Percentiles rank a stretch among this genome's conserved stretches.
Evolutionary conservation across 306 rosid species (phyloP).

Genomic region (Prinsepia uniflora): DNA sequence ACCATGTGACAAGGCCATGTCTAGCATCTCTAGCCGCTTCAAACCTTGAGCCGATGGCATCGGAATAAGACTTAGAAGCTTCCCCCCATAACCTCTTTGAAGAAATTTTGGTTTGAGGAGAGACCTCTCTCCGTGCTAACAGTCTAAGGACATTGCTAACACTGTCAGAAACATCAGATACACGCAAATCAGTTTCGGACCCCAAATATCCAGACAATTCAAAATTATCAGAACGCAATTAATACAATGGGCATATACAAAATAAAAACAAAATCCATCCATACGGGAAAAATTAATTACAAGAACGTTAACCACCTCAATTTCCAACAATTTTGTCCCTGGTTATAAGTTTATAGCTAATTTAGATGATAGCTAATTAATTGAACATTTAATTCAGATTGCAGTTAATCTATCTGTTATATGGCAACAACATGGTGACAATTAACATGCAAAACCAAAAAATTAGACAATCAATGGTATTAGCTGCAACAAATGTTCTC

Average conservation of each 20-base stretch:
- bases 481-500: not conserved
- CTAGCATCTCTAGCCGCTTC: slow-evolving; percentile 41
- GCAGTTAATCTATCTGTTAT: not conserved
- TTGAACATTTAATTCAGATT: not conserved
- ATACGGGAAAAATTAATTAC: not conserved
- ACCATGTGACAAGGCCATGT: slow-evolving; percentile 56
- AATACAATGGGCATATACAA: not conserved
- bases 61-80: slow-evolving; percentile 23
- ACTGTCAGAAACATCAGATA: slow-evolving; percentile 27
- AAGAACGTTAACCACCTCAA: not conserved
- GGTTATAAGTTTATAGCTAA: not conserved
- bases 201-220: not conserved
- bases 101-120: slow-evolving; percentile 36
- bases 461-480: not conserved
- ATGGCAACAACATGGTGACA: too few species aligned
- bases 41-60: slow-evolving; percentile 26
- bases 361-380: not conserved
- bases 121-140: slow-evolving; percentile 48
- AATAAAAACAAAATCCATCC: not conserved
- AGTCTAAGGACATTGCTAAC: slow-evolving; percentile 43
- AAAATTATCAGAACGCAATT: not conserved
- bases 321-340: not conserved
- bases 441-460: not conserved
- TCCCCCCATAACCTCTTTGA: slow-evolving; percentile 37
- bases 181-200: slow-evolving; percentile 11